Percentiles rank a stretch among this genome's conserved stretches.
Evolutionary conservation across 2,329 filamentous ascomycete species (phyloP).

Genomic region (Geosmithia putterillii): DNA sequence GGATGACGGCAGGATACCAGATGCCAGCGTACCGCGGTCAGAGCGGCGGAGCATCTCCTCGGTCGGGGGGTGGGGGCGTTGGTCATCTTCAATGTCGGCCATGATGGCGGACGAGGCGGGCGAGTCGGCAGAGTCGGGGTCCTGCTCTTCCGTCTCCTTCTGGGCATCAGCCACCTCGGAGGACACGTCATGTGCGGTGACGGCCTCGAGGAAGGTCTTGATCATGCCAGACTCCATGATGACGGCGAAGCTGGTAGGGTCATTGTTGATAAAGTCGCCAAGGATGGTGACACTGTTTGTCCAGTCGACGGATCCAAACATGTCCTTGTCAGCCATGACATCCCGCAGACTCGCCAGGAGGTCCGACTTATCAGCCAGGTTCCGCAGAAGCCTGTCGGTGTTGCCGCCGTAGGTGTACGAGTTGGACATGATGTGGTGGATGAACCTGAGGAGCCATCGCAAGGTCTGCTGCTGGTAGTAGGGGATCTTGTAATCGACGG

Average conservation of each 20-base stretch:
- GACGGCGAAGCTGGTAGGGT: slow-evolving; percentile 92
- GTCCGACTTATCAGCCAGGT: slow-evolving; percentile 85
- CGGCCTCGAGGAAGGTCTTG: slow-evolving; percentile 70
- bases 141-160: slow-evolving; percentile 15
- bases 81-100: slow-evolving; percentile 20
- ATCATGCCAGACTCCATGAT: slow-evolving; percentile 91
- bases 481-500: slow-evolving; percentile 86
- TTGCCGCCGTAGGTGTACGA: slow-evolving; percentile 58
- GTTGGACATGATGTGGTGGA: slow-evolving; percentile 88
- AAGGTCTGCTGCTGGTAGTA: slow-evolving; percentile 90
- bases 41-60: slow-evolving; percentile 33
- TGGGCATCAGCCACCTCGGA: slow-evolving; percentile 13
- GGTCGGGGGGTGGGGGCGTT: slow-evolving; percentile 39
- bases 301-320: slow-evolving; percentile 91
- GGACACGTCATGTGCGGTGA: slow-evolving; percentile 44
- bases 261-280: slow-evolving; percentile 95
- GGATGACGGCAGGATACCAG: slow-evolving; percentile 71
- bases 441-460: slow-evolving; percentile 89
- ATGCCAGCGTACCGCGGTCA: slow-evolving; percentile 36
- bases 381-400: slow-evolving; percentile 80
- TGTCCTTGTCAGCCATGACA: slow-evolving; percentile 66
- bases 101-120: slow-evolving; percentile 21
- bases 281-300: slow-evolving; percentile 85
- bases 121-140: slow-evolving; percentile 21
- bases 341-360: slow-evolving; percentile 67